Percentiles rank a stretch among this genome's conserved stretches.
Conservation (phyloP, 306 rosid species). For the Cucurbita ficifolia region DNA sequence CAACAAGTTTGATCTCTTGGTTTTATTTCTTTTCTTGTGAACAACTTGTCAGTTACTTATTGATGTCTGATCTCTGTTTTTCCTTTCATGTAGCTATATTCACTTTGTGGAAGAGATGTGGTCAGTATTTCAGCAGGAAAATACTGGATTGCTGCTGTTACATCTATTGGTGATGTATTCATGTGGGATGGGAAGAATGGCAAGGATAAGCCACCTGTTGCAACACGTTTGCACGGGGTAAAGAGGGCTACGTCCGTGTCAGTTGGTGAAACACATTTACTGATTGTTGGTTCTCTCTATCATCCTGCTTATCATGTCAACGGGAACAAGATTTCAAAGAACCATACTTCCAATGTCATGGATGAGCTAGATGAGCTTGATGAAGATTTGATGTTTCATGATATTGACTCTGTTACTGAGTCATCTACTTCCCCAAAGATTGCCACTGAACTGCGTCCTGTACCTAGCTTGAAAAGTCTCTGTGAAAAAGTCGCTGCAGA, state of each 20-base stretch:
- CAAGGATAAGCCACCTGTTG: constrained; percentile 62
- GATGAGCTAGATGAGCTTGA: constrained; percentile 42
- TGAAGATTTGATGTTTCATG: constrained; percentile 56
- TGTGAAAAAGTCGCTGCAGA: constrained; percentile 85
- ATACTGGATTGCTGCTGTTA: constrained; percentile 80
- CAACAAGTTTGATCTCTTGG: constrained; percentile 51
- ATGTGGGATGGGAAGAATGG: constrained; percentile 89
- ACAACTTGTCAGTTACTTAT: constrained; percentile 3
- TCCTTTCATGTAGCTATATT: constrained; percentile 34
- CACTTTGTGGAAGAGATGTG: constrained; percentile 55
- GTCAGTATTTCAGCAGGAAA: constrained; percentile 77
- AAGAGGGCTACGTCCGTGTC: constrained; percentile 83
- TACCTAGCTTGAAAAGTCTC: constrained; percentile 72
- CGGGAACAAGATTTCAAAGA: constrained; percentile 23
- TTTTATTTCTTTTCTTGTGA: not conserved
- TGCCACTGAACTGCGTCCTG: constrained; percentile 20
- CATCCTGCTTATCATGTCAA: constrained; percentile 52
- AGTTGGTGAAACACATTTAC: constrained; percentile 83
- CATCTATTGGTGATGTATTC: constrained; percentile 79
- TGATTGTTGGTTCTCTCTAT: constrained; percentile 65
- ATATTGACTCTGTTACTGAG: constrained; percentile 26
- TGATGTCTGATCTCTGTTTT: not conserved
- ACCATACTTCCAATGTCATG: constrained; percentile 18
- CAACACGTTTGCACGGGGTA: constrained; percentile 60
- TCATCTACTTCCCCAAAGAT: constrained; percentile 17